Evolutionary conservation across 306 rosid genomes (phyloP), one percentile per base, ranked within the genome.

Genomic region (Quillaja saponaria): DNA sequence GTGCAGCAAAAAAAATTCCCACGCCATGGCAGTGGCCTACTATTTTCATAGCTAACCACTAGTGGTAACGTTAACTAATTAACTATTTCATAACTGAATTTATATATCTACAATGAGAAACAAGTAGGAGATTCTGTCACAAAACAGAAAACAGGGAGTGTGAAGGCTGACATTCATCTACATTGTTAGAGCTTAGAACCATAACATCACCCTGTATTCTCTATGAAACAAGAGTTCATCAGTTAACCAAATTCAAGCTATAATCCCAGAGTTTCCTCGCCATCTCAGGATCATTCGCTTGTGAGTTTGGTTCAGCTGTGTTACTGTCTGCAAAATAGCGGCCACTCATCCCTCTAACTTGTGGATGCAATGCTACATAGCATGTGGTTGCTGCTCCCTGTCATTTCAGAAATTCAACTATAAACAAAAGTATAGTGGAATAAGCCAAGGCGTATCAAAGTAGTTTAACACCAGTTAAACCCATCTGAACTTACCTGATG

Each of bases 351-450:
- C 84, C 88, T 76, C 67, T 66, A 17, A 79, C 72, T 39, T 61
- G 81, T 45, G 82, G 88, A 65, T 81, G 87, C 74, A 87, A 61
- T 61, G 88, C 85, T 10, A 61, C 82, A 34, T 71, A 80, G 66
- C 91, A 82, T 19, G 91, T 71, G 1, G 89, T 82, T 15, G 91
- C 96, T 10, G 89, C 95, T 13, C 91, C 89, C 87, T 82, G 17
- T 64, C 25, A 46, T 33, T 9, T 15, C 50, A 35, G 47, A 17
- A 66, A 68, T 60, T 21, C 1, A 41, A 34, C 11, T 18, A 20
- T 6, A 58, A 15, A 25, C 12, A 28, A 21, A 49, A 19, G 18
- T 46, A 49, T 18, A 63, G 44, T 9, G 17, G n/a, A 15, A 46
- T 1, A 34, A 55, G 28, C 11, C 3, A 48, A 68, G 25, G 11